phyloP scores from a whole-genome alignment of 306 rosid species.

The Cyclanthera cordifolia region DNA sequence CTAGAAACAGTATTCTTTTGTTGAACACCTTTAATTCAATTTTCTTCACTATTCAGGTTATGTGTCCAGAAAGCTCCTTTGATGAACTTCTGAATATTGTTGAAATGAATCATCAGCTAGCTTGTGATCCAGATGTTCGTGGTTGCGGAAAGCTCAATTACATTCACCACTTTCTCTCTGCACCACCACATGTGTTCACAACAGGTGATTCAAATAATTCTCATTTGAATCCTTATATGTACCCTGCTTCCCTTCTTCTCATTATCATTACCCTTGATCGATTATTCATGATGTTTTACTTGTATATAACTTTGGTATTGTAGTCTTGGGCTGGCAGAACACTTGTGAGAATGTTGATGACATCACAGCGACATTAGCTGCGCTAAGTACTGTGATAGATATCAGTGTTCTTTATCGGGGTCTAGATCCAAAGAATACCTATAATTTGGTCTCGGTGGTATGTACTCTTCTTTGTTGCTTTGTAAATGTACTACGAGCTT shows the following conservation, averaged over 20 bases:
- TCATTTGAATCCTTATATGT: background rate
- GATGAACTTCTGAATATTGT: slow-evolving; percentile 66
- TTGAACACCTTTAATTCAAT: slow-evolving; percentile 15
- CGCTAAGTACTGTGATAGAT: slow-evolving; percentile 63
- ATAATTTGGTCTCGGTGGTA: slow-evolving; percentile 96
- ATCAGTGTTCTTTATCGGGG: slow-evolving; percentile 79
- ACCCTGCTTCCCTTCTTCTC: background rate
- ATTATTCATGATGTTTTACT: background rate
- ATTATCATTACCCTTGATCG: background rate
- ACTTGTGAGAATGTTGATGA: slow-evolving; percentile 74
- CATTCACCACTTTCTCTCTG: slow-evolving; percentile 79
- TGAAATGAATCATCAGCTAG: slow-evolving; percentile 82
- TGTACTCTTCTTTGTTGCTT: slow-evolving; percentile 26
- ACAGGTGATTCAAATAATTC: slow-evolving; percentile 41
- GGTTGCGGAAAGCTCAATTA: slow-evolving; percentile 89
- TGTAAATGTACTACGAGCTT: slow-evolving; percentile 36
- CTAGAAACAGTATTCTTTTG: slow-evolving; percentile 15
- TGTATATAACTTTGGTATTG: slow-evolving; percentile 17
- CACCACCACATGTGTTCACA: slow-evolving; percentile 79
- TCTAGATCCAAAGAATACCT: slow-evolving; percentile 51
- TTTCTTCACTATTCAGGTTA: slow-evolving; percentile 36
- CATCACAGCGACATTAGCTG: slow-evolving; percentile 60
- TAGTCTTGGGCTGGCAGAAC: slow-evolving; percentile 98
- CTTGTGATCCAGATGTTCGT: slow-evolving; percentile 70
- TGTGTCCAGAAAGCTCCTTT: slow-evolving; percentile 55